Percentiles rank a stretch among this genome's conserved stretches.
These are phyloP conservation scores for Colletotrichum spinosum DNA, from an alignment of 2,329 filamentous ascomycete genomes.

Conservation along the genomic window DNA sequence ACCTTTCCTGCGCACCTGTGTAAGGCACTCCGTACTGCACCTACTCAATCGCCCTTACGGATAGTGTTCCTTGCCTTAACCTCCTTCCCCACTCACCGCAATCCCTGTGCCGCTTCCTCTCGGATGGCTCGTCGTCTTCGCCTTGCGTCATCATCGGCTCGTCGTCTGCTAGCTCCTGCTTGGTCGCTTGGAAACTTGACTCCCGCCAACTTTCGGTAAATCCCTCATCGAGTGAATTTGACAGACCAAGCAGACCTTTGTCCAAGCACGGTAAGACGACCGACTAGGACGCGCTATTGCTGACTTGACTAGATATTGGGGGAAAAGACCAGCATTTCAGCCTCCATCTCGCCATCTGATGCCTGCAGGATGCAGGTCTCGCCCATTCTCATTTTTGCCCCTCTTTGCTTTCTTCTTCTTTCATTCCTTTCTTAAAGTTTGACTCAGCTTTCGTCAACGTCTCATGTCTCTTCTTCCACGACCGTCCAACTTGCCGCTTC, in stretches of 20 bases:
- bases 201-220: background rate
- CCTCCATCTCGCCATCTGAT: background rate
- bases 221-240: background rate
- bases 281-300: too few species aligned
- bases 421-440: slow-evolving; percentile 6
- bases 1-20: too few species aligned
- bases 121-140: background rate
- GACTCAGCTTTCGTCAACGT: background rate
- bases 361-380: background rate
- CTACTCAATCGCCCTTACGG: too few species aligned
- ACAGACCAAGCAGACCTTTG: too few species aligned
- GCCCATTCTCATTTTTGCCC: background rate
- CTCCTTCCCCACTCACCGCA: background rate
- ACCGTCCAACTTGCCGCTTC: background rate
- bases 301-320: too few species aligned
- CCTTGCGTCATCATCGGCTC: slow-evolving; percentile 22
- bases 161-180: background rate
- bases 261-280: too few species aligned
- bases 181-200: slow-evolving; percentile 8
- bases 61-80: background rate
- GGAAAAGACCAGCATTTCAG: background rate
- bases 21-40: too few species aligned
- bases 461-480: background rate
- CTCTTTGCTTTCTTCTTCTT: background rate
- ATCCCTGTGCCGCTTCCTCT: background rate